Conservation (phyloP, 1,284 basidiomycete species). For the Athelia psychrophila region DNA sequence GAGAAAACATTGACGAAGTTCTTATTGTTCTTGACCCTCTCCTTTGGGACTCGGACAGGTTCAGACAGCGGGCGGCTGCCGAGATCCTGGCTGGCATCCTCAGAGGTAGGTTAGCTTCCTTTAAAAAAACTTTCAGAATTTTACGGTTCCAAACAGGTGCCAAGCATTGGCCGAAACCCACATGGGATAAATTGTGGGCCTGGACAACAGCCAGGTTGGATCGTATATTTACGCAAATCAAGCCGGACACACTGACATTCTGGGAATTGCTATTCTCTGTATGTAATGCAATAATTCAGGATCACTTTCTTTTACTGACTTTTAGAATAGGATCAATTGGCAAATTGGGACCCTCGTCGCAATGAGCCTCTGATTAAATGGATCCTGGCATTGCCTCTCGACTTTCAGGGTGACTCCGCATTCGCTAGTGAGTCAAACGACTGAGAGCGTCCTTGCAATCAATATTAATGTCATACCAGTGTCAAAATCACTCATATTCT, state of each 20-base stretch:
- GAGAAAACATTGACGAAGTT: conserved; percentile 49
- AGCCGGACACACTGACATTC: conserved; percentile 78
- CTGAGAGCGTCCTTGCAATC: not conserved
- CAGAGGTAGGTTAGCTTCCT: conserved; percentile 43
- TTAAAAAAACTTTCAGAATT: conserved; percentile 7
- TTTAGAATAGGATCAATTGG: conserved; percentile 57
- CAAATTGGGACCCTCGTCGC: conserved; percentile 84
- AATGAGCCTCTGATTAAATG: conserved; percentile 78
- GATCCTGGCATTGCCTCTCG: conserved; percentile 73
- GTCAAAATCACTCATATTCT: conserved; percentile 63
- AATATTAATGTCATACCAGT: conserved; percentile 35
- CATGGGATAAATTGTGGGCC: conserved; percentile 67
- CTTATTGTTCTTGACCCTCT: conserved; percentile 57
- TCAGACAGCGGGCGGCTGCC: conserved; percentile 88
- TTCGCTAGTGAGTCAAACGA: conserved; percentile 68
- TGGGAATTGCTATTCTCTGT: conserved; percentile 72
- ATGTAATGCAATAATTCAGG: conserved; percentile 15
- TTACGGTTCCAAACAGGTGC: conserved; percentile 50
- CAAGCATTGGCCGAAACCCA: conserved; percentile 83
- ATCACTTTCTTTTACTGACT: conserved; percentile 2
- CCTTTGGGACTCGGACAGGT: conserved; percentile 74
- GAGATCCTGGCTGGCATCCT: conserved; percentile 82
- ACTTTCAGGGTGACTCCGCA: conserved; percentile 78
- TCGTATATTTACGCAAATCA: conserved; percentile 74
- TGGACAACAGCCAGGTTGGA: conserved; percentile 79